These are phyloP conservation scores for Ascoidea tarda DNA, from an alignment of 805 yeast genomes.

Conservation along the genomic window DNA sequence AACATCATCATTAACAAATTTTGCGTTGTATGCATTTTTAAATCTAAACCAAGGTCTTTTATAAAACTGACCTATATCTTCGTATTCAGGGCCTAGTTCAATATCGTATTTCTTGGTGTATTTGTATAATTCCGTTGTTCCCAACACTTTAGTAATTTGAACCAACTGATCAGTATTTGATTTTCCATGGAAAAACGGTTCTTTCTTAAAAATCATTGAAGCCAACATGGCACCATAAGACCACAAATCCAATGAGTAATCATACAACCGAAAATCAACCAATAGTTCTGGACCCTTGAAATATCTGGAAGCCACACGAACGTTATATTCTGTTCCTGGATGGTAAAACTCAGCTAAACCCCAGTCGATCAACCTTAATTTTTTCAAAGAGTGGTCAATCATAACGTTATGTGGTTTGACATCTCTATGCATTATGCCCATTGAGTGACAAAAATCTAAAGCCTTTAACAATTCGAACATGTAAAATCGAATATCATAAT, in stretches of 20 bases:
- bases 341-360: constrained; percentile 93
- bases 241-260: constrained; percentile 88
- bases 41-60: constrained; percentile 82
- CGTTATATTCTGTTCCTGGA: constrained; percentile 79
- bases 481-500: constrained; percentile 66
- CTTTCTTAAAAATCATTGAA: constrained; percentile 78
- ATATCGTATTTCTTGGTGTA: constrained; percentile 64
- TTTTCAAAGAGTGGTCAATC: constrained; percentile 70
- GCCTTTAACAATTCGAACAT: constrained; percentile 74
- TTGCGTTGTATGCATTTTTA: constrained; percentile 53
- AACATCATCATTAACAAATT: constrained; percentile 55
- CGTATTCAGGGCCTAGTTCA: constrained; percentile 60
- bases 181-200: constrained; percentile 86
- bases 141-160: constrained; percentile 77
- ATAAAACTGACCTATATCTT: constrained; percentile 53
- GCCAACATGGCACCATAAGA: constrained; percentile 90
- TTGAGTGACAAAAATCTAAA: constrained; percentile 78
- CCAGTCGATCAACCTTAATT: constrained; percentile 82
- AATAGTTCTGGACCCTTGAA: constrained; percentile 89
- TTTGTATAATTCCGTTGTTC: constrained; percentile 62
- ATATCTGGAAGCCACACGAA: constrained; percentile 85
- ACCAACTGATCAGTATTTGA: constrained; percentile 86
- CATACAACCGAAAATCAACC: constrained; percentile 77
- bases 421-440: constrained; percentile 94
- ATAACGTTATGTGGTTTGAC: constrained; percentile 93